Evolutionary conservation across 75 land plant species (phyloP), one percentile per base, ranked within the genome.

Genomic region (Cupressus sempervirens): DNA sequence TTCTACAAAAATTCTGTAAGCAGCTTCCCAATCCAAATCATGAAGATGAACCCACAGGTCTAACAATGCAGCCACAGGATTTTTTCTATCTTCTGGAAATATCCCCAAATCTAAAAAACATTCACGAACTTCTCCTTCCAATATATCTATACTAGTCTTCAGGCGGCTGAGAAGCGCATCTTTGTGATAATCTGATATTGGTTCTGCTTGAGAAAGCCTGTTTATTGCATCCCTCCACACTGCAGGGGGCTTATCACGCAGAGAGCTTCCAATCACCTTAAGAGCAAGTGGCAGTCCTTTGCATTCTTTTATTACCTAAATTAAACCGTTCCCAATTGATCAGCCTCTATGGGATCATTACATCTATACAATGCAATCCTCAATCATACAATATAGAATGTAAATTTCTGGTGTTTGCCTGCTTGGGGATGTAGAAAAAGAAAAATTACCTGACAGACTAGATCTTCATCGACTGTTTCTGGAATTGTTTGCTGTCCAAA

Each of bases 251-350:
- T 87, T 88, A 38, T 68, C 86, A n/a, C 85, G 81, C 0, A 93
- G 74, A 11, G 93, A 93, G 58, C 92, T 87, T 70, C 92, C 94
- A 40, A 93, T 89, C 76, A 93, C 94, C 88, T 93, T 92, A 14
- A 93, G 90, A 75, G 93, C 94, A 84, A 93, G 58, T 1, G 94
- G 94, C n/a, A 91, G 89, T 35, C 94, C 93, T 88, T 89, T 90
- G 75, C 94, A 93, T 70, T 92, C 92, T 45, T 34, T 76, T 41
- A 92, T 89, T 82, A 93, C 83, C 83, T 81, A 6, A 18, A 41
- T 41, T 41, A 76, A 76, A 38, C 40, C 12, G 14, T 36, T 30
- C 2, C 45, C 72, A 68, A 68, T 68, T 68, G 7, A 32, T 68
- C 32, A 29, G 32, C 32, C 29, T n/a, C 29, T 68, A 12, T 68